Conservation (phyloP, 805 yeast genomes). For the Cyberlindnera sargentensis region DNA sequence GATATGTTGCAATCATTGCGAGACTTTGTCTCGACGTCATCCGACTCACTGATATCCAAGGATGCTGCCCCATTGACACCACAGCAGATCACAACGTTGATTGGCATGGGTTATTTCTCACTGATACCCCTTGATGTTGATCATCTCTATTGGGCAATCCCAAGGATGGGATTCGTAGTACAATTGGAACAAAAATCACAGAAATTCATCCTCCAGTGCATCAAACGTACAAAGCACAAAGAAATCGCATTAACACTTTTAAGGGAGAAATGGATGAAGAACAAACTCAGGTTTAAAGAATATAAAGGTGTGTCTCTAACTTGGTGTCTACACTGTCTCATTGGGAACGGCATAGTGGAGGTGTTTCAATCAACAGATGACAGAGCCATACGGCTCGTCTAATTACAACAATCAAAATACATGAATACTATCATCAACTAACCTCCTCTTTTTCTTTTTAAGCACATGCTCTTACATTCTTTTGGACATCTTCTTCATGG, state of each 20-base stretch:
- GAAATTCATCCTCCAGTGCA: conserved; percentile 33
- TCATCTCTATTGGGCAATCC: conserved; percentile 38
- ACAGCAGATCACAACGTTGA: conserved; percentile 27
- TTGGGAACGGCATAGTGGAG: conserved; percentile 47
- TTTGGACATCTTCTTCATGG: conserved; percentile 36
- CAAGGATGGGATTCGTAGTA: conserved; percentile 43
- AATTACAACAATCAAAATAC: not conserved
- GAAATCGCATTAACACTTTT: conserved; percentile 39
- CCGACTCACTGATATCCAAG: not conserved
- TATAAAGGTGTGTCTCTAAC: conserved; percentile 43
- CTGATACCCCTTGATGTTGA: conserved; percentile 32
- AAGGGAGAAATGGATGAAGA: conserved; percentile 38
- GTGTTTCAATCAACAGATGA: conserved; percentile 49
- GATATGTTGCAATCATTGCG: conserved; percentile 2
- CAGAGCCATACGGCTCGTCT: conserved; percentile 3
- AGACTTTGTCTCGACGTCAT: not conserved
- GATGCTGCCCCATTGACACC: conserved; percentile 4
- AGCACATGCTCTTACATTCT: conserved; percentile 11
- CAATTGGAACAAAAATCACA: conserved; percentile 38
- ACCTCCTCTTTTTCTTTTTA: too few relatives aligned
- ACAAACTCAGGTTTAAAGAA: conserved; percentile 37
- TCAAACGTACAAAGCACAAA: conserved; percentile 32
- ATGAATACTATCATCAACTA: not conserved
- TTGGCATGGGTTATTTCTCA: conserved; percentile 37
- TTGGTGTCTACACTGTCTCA: conserved; percentile 45